Percentiles rank a stretch among this genome's conserved stretches.
These are phyloP conservation scores for Sporothrix humicola DNA, from an alignment of 2,329 filamentous ascomycete species.

Conservation along the genomic window DNA sequence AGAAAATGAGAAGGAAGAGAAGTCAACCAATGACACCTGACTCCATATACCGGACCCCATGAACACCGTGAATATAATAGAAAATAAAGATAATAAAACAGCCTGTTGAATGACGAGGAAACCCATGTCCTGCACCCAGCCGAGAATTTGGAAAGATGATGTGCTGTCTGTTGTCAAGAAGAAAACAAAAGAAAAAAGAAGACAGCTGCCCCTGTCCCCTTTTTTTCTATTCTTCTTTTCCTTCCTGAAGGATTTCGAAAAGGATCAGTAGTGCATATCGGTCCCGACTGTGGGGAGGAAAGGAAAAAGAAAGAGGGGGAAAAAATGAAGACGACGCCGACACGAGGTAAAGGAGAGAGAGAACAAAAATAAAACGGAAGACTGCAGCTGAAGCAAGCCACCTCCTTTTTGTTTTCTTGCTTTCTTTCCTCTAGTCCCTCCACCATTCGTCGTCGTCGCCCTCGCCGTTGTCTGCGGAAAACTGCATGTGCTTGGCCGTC, in stretches of 20 bases:
- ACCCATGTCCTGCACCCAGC: conserved; percentile 12
- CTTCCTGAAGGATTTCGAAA: conserved; percentile 20
- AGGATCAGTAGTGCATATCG: neutral
- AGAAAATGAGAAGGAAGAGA: conserved; percentile 1
- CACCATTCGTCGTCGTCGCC: conserved; percentile 28
- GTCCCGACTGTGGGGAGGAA: neutral
- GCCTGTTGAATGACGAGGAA: neutral
- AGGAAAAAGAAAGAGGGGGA: neutral
- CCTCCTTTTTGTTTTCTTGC: neutral
- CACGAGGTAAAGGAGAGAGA: neutral
- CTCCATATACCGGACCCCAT: neutral
- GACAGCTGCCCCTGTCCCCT: conserved; percentile 1
- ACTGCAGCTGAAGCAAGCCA: conserved; percentile 28
- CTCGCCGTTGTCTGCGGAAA: conserved; percentile 40
- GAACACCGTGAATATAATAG: neutral
- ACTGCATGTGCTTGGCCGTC: conserved; percentile 47
- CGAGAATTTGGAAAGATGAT: conserved; percentile 9
- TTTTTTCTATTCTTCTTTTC: neutral
- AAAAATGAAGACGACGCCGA: neutral
- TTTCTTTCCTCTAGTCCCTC: neutral
- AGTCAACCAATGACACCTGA: neutral
- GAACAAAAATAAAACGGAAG: conserved; percentile 6
- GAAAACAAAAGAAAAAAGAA: conserved; percentile 16
- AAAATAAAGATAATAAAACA: neutral
- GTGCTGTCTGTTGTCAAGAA: neutral